A percentile compares a stretch with the other conserved stretches of the same genome.
Conservation (phyloP, 2,329 filamentous ascomycete species). For the Apiospora kogelbergensis region DNA sequence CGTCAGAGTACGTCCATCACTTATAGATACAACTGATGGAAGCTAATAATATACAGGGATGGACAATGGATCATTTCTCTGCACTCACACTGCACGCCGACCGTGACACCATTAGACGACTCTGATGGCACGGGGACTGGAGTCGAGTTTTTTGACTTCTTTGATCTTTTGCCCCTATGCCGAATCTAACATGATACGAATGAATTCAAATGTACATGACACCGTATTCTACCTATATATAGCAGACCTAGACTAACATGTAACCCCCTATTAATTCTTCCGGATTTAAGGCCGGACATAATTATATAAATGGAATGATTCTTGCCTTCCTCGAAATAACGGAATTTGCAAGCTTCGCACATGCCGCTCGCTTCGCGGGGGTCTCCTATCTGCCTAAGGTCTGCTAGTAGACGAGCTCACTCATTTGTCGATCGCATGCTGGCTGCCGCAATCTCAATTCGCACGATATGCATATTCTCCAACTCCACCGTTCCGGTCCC, state of each 20-base stretch:
- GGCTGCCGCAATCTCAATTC: neutral
- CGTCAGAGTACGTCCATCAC: neutral
- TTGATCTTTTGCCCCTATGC: slow-evolving; percentile 2
- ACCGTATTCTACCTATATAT: too few relatives aligned
- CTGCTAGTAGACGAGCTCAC: neutral
- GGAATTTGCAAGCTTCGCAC: neutral
- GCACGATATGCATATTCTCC: neutral
- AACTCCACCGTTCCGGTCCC: neutral
- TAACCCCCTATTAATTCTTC: neutral
- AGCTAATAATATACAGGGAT: neutral
- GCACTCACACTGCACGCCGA: neutral
- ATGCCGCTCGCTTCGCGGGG: neutral
- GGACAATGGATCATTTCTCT: slow-evolving; percentile 1
- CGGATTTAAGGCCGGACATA: neutral
- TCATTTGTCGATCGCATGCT: neutral
- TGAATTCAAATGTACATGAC: too few relatives aligned
- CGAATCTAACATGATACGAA: neutral
- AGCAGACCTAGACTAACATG: neutral
- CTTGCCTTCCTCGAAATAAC: neutral
- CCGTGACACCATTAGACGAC: neutral
- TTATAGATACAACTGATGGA: neutral
- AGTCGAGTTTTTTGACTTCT: neutral
- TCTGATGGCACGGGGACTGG: neutral
- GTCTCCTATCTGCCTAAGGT: neutral
- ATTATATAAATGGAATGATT: neutral